Conservation (phyloP, 805 yeast genomes). For the Metschnikowia noctiluminum region DNA sequence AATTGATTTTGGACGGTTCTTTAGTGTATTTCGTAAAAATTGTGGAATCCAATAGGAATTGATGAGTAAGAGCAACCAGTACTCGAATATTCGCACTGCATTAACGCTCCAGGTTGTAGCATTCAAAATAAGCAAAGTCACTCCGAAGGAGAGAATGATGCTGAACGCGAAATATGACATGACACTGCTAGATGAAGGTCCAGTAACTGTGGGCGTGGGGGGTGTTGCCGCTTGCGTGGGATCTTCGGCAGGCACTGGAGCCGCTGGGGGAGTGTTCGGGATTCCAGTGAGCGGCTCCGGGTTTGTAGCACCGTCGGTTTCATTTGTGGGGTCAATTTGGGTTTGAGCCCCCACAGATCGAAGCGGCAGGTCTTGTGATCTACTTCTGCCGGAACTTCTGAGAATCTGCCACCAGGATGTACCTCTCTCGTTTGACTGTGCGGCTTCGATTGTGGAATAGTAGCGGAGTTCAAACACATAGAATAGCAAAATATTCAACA, state of each 20-base stretch:
- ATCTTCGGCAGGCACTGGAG: neutral
- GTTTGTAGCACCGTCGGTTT: neutral
- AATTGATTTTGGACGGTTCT: constrained; percentile 63
- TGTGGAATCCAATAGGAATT: constrained; percentile 90
- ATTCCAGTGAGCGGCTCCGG: neutral
- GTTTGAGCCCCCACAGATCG: constrained; percentile 8
- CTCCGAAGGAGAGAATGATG: constrained; percentile 24
- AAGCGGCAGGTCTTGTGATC: neutral
- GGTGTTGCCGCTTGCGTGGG: neutral
- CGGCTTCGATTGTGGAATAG: constrained; percentile 59
- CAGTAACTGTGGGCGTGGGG: constrained; percentile 27
- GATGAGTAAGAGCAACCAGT: constrained; percentile 44
- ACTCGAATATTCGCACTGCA: constrained; percentile 57
- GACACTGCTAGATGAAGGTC: constrained; percentile 4
- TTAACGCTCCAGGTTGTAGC: constrained; percentile 59
- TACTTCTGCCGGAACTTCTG: constrained; percentile 44
- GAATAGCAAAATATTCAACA: constrained; percentile 65
- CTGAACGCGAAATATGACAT: constrained; percentile 28
- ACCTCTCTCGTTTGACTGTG: constrained; percentile 70
- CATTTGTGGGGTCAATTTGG: neutral
- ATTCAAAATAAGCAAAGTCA: constrained; percentile 53
- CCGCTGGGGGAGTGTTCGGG: neutral
- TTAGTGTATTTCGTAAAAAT: constrained; percentile 67
- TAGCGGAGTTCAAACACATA: constrained; percentile 75
- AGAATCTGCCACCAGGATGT: constrained; percentile 64